Conservation (phyloP, 2,329 filamentous ascomycete species). For the Scytalidium lignicola region DNA sequence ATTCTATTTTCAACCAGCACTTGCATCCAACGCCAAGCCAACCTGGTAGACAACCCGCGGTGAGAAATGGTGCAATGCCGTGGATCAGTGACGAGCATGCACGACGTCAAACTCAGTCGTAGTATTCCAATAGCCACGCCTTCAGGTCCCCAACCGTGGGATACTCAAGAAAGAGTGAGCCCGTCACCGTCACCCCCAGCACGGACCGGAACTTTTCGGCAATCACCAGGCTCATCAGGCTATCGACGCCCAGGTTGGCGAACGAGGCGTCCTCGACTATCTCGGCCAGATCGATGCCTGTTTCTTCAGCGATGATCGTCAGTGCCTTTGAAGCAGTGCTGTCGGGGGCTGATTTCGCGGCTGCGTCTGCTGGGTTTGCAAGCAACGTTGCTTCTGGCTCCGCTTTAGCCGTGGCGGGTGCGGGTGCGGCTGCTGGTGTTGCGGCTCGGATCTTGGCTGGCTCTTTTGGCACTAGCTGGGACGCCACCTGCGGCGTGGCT, state of each 20-base stretch:
- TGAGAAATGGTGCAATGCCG: too few relatives aligned
- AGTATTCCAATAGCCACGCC: constrained; percentile 25
- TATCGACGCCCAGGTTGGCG: constrained; percentile 30
- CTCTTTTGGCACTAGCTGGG: too few relatives aligned
- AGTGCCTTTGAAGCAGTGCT: constrained; percentile 23
- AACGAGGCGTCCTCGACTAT: constrained; percentile 24
- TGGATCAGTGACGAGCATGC: too few relatives aligned
- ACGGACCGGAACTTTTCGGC: constrained; percentile 28
- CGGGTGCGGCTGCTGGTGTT: too few relatives aligned
- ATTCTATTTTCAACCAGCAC: too few relatives aligned
- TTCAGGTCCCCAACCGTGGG: constrained; percentile 29
- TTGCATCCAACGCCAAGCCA: too few relatives aligned
- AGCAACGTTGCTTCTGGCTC: too few relatives aligned
- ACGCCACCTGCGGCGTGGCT: not conserved
- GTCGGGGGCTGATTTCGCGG: too few relatives aligned
- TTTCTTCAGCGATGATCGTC: constrained; percentile 27
- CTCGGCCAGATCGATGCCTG: constrained; percentile 18
- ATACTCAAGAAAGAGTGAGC: constrained; percentile 31
- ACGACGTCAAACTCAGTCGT: constrained; percentile 15
- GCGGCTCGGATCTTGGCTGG: too few relatives aligned
- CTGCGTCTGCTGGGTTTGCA: too few relatives aligned
- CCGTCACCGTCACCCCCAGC: constrained; percentile 23
- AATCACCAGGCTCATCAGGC: constrained; percentile 29
- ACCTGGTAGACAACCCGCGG: too few relatives aligned
- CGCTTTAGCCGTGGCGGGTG: too few relatives aligned